A percentile compares a stretch with the other conserved stretches of the same genome.
Conservation (phyloP, 495 filamentous ascomycete genomes). For the Letharia columbiana region DNA sequence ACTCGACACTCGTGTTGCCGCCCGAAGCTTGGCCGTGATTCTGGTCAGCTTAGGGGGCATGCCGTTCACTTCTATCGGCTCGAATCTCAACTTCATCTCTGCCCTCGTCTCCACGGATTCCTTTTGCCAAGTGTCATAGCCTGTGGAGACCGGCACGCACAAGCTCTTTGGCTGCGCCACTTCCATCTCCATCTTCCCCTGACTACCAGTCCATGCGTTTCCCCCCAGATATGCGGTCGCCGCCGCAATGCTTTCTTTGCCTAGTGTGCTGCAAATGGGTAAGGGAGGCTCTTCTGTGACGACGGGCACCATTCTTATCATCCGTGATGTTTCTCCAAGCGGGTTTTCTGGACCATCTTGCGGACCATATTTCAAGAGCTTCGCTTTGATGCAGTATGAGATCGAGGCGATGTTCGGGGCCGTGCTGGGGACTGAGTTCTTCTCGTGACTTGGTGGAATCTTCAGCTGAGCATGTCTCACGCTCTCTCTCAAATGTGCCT, state of each 20-base stretch:
- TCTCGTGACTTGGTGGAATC: slow-evolving; percentile 2
- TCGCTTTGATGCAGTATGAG: slow-evolving; percentile 4
- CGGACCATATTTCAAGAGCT: not conserved
- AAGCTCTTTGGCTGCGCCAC: not conserved
- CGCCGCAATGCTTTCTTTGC: not conserved
- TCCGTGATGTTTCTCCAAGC: not conserved
- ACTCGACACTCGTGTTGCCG: not conserved
- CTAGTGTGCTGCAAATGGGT: not conserved
- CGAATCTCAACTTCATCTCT: not conserved
- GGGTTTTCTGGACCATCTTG: not conserved
- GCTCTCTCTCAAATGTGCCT: not conserved
- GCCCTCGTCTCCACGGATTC: not conserved
- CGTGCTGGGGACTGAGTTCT: not conserved
- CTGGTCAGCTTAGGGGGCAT: not conserved
- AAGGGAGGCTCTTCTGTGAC: not conserved
- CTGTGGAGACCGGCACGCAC: not conserved
- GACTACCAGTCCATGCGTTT: not conserved
- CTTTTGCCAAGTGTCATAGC: not conserved
- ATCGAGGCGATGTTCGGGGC: slow-evolving; percentile 3
- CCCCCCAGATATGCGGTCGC: not conserved
- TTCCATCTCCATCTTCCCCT: not conserved
- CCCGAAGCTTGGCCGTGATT: not conserved
- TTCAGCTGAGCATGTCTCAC: not conserved
- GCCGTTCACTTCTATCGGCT: not conserved
- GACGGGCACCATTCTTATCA: not conserved